Percentiles rank a stretch among this genome's conserved stretches.
These are phyloP conservation scores for Vitis labrusca DNA, from an alignment of 164 flowering plant genomes.

Conservation along the genomic window DNA sequence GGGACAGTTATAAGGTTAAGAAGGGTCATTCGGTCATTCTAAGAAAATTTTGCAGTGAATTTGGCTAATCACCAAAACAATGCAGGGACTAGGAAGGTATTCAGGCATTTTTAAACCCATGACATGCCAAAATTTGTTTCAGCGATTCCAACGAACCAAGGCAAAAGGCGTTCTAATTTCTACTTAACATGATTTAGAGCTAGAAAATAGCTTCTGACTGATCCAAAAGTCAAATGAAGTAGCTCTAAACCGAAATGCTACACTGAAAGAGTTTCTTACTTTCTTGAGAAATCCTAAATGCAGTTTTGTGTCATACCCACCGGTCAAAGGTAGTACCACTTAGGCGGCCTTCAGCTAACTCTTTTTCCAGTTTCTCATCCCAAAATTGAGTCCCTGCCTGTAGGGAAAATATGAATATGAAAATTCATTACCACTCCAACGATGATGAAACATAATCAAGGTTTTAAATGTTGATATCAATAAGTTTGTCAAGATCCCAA, in stretches of 20 bases:
- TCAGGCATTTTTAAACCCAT: too few relatives aligned
- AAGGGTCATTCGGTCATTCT: too few relatives aligned
- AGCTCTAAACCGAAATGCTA: not conserved
- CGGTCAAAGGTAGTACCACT: conserved; percentile 86
- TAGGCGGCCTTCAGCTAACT: conserved; percentile 80
- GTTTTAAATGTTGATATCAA: not conserved
- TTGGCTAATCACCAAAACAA: not conserved
- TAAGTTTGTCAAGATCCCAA: not conserved
- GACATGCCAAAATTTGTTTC: too few relatives aligned
- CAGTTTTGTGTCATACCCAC: conserved; percentile 26
- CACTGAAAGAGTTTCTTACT: not conserved
- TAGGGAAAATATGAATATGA: conserved; percentile 1
- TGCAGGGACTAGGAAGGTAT: too few relatives aligned
- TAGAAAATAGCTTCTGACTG: too few relatives aligned
- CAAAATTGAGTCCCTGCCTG: conserved; percentile 99
- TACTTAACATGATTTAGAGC: too few relatives aligned
- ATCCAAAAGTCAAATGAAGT: not conserved
- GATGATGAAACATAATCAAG: not conserved
- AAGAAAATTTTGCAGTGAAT: not conserved
- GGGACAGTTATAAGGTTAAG: too few relatives aligned
- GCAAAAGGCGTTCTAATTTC: too few relatives aligned
- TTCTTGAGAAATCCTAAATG: not conserved
- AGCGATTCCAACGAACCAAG: too few relatives aligned
- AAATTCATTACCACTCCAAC: not conserved
- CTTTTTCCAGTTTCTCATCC: conserved; percentile 85